Conservation (phyloP, 306 rosid species). For the Trifolium subterraneum region DNA sequence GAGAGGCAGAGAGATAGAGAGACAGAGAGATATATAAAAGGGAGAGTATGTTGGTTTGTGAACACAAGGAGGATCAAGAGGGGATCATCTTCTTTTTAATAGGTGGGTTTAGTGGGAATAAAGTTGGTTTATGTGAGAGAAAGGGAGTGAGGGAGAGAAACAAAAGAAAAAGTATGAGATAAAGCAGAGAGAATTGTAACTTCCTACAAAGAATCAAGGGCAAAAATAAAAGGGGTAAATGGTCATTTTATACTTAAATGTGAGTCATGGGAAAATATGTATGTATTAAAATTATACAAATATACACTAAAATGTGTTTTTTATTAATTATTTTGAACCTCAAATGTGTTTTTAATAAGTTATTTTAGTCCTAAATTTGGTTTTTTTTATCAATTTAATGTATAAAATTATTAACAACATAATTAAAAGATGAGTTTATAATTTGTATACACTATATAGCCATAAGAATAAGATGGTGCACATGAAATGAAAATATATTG, state of each 20-base stretch:
- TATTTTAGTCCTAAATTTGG: no score
- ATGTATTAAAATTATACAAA: no score
- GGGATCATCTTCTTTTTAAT: slow-evolving; percentile 88
- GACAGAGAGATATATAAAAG: slow-evolving; percentile 39
- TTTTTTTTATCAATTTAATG: no score
- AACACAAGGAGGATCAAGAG: slow-evolving; percentile 79
- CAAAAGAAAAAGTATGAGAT: slow-evolving; percentile 57
- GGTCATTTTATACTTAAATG: not conserved
- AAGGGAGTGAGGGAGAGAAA: slow-evolving; percentile 49
- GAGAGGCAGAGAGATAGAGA: slow-evolving; percentile 42
- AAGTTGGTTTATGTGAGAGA: slow-evolving; percentile 50
- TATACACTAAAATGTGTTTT: no score
- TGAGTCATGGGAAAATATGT: no score
- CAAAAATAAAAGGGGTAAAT: not conserved
- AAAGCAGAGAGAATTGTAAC: slow-evolving; percentile 76
- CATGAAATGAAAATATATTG: no score
- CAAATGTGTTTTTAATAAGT: no score
- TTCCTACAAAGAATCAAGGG: slow-evolving; percentile 88
- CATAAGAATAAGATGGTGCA: no score
- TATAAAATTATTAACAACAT: no score
- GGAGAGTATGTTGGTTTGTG: slow-evolving; percentile 62
- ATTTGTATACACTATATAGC: no score
- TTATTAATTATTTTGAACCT: no score
- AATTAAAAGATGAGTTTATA: no score
- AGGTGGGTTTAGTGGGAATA: slow-evolving; percentile 85